Percentiles rank a stretch among this genome's conserved stretches.
Evolutionary conservation across 225 moss, liverwort and hornwort genomes (phyloP).

Genomic region (Thuidium tamariscinum): DNA sequence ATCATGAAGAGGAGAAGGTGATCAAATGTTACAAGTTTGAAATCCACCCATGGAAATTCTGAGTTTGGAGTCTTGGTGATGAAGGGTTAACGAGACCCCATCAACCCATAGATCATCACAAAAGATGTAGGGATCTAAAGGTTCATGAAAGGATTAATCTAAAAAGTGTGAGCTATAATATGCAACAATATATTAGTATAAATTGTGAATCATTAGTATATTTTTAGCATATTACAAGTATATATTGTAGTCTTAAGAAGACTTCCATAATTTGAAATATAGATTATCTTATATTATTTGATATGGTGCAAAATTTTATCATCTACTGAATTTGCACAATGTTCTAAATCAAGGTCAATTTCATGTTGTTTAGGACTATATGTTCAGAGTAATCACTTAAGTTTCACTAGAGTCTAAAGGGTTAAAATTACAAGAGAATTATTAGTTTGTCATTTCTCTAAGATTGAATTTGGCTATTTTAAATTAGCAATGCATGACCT

Average conservation of each 20-base stretch:
- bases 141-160: not conserved
- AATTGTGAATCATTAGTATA: not conserved
- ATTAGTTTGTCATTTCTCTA: not conserved
- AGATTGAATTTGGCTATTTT: not conserved
- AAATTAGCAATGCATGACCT: not conserved
- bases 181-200: not conserved
- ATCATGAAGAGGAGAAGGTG: no score
- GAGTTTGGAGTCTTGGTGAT: no score
- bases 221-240: not conserved
- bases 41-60: no score
- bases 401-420: fast-evolving
- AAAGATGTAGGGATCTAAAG: not conserved
- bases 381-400: not conserved
- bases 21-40: not conserved
- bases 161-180: not conserved
- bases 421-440: not conserved
- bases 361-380: no score
- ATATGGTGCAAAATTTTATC: not conserved
- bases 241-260: not conserved
- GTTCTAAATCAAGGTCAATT: not conserved
- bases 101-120: not conserved
- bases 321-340: not conserved
- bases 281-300: not conserved
- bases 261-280: not conserved
- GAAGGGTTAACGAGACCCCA: not conserved